A percentile compares a stretch with the other conserved stretches of the same genome.
Conservation (phyloP, 2,329 filamentous ascomycete genomes). For the Phaeosphaeriaceae sp. region DNA sequence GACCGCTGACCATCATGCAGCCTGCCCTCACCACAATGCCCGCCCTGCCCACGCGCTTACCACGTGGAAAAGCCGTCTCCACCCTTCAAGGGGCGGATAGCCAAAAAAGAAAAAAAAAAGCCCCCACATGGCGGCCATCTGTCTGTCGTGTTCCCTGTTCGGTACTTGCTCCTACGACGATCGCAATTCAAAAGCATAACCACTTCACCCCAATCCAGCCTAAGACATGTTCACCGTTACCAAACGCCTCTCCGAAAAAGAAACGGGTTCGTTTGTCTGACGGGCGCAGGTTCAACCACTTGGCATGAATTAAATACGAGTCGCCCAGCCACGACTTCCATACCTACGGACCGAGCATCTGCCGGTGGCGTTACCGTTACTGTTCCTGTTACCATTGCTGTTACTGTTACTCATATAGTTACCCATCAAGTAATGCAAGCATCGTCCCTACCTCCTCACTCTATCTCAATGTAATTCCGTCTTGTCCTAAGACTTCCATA, state of each 20-base stretch:
- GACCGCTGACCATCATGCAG: conserved; percentile 25
- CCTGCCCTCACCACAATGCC: neutral
- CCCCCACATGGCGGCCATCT: neutral
- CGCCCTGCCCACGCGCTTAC: conserved; percentile 24
- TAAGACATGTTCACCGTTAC: neutral
- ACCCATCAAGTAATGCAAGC: no score
- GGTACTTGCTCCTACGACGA: no score
- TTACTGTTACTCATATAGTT: neutral
- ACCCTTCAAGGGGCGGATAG: neutral
- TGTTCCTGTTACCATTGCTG: neutral
- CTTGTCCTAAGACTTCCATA: no score
- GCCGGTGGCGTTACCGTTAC: neutral
- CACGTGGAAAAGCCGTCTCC: conserved; percentile 24
- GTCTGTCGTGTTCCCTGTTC: neutral
- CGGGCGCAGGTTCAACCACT: conserved; percentile 21
- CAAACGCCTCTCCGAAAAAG: neutral
- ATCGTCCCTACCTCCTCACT: no score
- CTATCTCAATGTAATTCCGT: no score
- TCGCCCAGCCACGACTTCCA: no score
- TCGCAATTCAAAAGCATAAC: no score
- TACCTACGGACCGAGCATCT: neutral
- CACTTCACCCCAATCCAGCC: no score
- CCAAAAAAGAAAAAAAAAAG: no score
- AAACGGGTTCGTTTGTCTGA: no score
- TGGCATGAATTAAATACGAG: conserved; percentile 2